A percentile compares a stretch with the other conserved stretches of the same genome.
Evolutionary conservation across 2,329 filamentous ascomycete genomes (phyloP).

Genomic region (Arthrobotrys sphaeroides): DNA sequence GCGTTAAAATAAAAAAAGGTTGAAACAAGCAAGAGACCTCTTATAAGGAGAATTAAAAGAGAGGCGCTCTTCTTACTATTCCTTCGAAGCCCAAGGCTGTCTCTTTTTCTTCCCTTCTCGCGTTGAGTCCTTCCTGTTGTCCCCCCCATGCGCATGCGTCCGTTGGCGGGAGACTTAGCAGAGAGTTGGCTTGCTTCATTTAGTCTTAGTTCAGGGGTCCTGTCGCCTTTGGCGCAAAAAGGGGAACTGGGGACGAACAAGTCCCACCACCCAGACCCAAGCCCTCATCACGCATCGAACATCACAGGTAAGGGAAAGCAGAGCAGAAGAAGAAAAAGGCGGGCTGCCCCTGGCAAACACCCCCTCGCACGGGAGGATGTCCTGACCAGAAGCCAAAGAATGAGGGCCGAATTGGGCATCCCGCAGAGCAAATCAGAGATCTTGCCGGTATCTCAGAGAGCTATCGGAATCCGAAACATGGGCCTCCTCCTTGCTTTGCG

Average conservation of each 20-base stretch:
- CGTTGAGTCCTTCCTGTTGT: constrained; percentile 23
- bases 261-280: constrained; percentile 28
- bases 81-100: constrained; percentile 1
- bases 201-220: constrained; percentile 53
- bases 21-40: constrained; percentile 51
- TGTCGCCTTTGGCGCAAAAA: constrained; percentile 45
- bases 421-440: constrained; percentile 22
- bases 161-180: constrained; percentile 40
- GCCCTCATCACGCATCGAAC: constrained; percentile 23
- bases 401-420: constrained; percentile 28
- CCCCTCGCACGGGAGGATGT: constrained; percentile 42
- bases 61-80: constrained; percentile 24
- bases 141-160: constrained; percentile 50
- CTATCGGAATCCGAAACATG: constrained; percentile 41
- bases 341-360: constrained; percentile 26
- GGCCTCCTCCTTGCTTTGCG: constrained; percentile 31
- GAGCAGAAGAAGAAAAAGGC: neutral
- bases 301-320: constrained; percentile 39
- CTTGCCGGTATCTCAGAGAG: constrained; percentile 4
- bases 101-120: constrained; percentile 16
- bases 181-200: constrained; percentile 49
- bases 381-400: constrained; percentile 11
- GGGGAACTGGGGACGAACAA: constrained; percentile 43
- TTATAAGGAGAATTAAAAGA: constrained; percentile 45
- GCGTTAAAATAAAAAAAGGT: constrained; percentile 50